Percentiles rank a stretch among this genome's conserved stretches.
These are phyloP conservation scores for Austroboletus festivus DNA, from an alignment of 768 basidiomycete genomes.

Conservation along the genomic window DNA sequence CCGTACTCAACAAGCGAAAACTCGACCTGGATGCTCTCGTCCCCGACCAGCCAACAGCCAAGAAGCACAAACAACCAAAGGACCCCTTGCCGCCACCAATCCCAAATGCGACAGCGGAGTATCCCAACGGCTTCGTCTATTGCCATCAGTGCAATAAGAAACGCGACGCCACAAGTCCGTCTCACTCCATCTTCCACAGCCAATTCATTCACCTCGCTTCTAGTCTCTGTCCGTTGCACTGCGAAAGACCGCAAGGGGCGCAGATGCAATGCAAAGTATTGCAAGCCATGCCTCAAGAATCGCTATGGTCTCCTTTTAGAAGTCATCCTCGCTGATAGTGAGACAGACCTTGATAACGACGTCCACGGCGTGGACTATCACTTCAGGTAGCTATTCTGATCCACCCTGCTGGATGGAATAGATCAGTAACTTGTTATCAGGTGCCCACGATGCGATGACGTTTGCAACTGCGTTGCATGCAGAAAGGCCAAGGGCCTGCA, in stretches of 20 bases:
- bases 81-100: slow-evolving; percentile 11
- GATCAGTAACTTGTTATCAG: slow-evolving; percentile 35
- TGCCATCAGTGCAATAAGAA: slow-evolving; percentile 76
- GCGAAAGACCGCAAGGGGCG: slow-evolving; percentile 30
- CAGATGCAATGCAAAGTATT: slow-evolving; percentile 59
- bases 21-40: slow-evolving; percentile 30
- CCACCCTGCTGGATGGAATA: slow-evolving; percentile 4
- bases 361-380: slow-evolving; percentile 36
- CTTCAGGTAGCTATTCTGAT: slow-evolving; percentile 46
- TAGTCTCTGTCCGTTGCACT: slow-evolving; percentile 41
- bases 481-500: slow-evolving; percentile 60
- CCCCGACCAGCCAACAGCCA: slow-evolving; percentile 16
- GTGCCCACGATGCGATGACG: slow-evolving; percentile 64
- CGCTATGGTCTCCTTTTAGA: slow-evolving; percentile 48
- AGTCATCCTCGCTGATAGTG: slow-evolving; percentile 43
- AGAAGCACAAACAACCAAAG: slow-evolving; percentile 31
- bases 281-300: slow-evolving; percentile 63
- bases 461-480: slow-evolving; percentile 67
- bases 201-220: slow-evolving; percentile 4
- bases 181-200: neutral
- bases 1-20: slow-evolving; percentile 49
- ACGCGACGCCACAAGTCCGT: slow-evolving; percentile 49
- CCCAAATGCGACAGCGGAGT: slow-evolving; percentile 25
- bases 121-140: slow-evolving; percentile 43
- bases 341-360: slow-evolving; percentile 27